phyloP scores from a whole-genome alignment of 495 filamentous ascomycete species.

The Penicillium atrosanguineum region DNA sequence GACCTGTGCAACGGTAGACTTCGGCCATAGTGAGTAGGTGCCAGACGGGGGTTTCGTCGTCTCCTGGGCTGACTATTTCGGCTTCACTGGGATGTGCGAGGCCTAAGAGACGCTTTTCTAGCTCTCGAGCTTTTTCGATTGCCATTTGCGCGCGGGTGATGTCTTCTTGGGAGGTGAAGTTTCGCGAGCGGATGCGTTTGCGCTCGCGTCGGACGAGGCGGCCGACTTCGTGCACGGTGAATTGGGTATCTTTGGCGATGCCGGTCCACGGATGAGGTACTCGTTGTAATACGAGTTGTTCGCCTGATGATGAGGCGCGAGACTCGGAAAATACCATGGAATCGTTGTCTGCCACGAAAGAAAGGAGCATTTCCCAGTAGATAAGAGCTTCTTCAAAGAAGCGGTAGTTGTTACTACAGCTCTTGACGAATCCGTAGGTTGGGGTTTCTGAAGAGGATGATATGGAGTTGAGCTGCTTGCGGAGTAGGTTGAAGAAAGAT shows the following conservation, averaged over 20 bases:
- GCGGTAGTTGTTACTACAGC: slow-evolving; percentile 45
- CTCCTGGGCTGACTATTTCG: slow-evolving; percentile 52
- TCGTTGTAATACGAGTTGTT: slow-evolving; percentile 36
- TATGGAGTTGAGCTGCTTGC: slow-evolving; percentile 42
- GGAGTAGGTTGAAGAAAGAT: slow-evolving; percentile 45
- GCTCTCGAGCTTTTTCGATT: slow-evolving; percentile 43
- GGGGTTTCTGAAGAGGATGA: slow-evolving; percentile 12
- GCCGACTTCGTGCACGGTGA: slow-evolving; percentile 54
- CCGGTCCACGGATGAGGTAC: slow-evolving; percentile 61
- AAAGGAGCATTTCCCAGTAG: slow-evolving; percentile 62
- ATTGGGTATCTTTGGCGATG: slow-evolving; percentile 53
- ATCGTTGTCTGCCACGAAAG: slow-evolving; percentile 51
- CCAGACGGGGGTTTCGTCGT: slow-evolving; percentile 55
- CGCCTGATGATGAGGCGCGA: slow-evolving; percentile 13
- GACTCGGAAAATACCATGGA: slow-evolving; percentile 27
- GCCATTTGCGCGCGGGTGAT: slow-evolving; percentile 41
- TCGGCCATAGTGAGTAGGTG: slow-evolving; percentile 58
- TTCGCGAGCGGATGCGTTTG: slow-evolving; percentile 34
- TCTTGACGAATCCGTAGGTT: slow-evolving; percentile 20
- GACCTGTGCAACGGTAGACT: slow-evolving; percentile 52
- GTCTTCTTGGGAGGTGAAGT: slow-evolving; percentile 39
- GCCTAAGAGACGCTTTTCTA: slow-evolving; percentile 51
- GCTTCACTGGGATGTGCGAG: slow-evolving; percentile 48
- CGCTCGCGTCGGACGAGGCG: slow-evolving; percentile 51
- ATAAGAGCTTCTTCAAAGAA: slow-evolving; percentile 59